Base-by-base conservation (phyloP, 805 yeast genomes). In the Lipomyces yamadae region DNA sequence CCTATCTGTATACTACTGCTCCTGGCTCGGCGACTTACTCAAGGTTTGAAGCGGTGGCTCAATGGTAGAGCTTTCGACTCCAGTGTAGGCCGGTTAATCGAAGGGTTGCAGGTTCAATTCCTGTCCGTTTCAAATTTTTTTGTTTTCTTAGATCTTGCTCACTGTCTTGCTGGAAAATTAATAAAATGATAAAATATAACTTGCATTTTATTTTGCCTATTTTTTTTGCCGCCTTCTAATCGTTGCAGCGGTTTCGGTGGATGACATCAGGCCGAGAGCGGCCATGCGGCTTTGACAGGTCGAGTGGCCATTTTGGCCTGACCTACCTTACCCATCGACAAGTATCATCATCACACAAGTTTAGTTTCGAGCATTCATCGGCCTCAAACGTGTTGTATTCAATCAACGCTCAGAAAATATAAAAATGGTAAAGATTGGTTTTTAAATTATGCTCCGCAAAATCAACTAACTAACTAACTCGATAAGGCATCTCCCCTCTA, bases 31-130 rank as follows among this genome's bases (percentile, higher is more conserved):
- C 37, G 37, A 34, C 1, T 2, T 7, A 45, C 11, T 3, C 24
- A 52, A 52, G 55, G 33, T 52, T 55, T 80, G 87, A 85, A 82
- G 88, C 87, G 86, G 87, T 85, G 88, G 89, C 89, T 85, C 89
- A 85, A 86, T 85, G 89, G 89, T 85, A 85, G 89, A 85, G 89
- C 88, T 84, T 86, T 86, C 86, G 89, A 85, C 86, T 85, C 89
- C 89, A 85, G 85, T 72, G 63, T 2, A 18, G 15, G 45, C 76
- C 75, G n/a, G 81, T 84, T 79, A 78, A 86, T 86, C 91, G 87
- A 86, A 86, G 86, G 91, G 91, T 84, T 87, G 91, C 90, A 87
- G 90, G 91, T 87, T 87, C 91, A 85, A 87, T 86, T 87, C 91
- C 90, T 87, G 91, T 86, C 89, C 88, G 89, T 86, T 87, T 85